These are phyloP conservation scores for Paramyrothecium roridum DNA, from an alignment of 2,329 filamentous ascomycete species.

Conservation along the genomic window DNA sequence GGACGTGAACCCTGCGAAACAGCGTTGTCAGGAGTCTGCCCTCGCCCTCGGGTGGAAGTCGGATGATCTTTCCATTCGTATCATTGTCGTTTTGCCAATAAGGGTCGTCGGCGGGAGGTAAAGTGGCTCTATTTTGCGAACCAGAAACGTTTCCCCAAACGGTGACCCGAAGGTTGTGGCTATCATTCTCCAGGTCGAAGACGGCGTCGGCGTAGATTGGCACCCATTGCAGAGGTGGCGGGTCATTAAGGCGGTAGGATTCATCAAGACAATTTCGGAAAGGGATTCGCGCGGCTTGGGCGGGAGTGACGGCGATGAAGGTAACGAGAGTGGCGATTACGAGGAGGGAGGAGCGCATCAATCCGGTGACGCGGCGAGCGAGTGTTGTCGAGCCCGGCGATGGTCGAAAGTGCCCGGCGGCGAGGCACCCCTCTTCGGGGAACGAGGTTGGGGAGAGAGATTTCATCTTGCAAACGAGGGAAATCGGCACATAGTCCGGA, in stretches of 20 bases:
- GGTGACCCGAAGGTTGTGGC: conserved; percentile 69
- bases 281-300: conserved; percentile 62
- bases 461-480: background rate
- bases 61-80: conserved; percentile 73
- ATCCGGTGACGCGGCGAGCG: too few relatives aligned
- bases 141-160: conserved; percentile 92
- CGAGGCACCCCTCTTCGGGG: background rate
- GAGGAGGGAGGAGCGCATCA: conserved; percentile 7
- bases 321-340: conserved; percentile 34
- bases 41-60: conserved; percentile 41
- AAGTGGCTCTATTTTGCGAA: conserved; percentile 49
- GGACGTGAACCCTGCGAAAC: conserved; percentile 65
- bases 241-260: conserved; percentile 52
- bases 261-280: conserved; percentile 81
- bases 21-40: conserved; percentile 69
- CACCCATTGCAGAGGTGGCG: conserved; percentile 72
- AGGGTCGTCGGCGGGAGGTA: conserved; percentile 58
- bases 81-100: conserved; percentile 60
- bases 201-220: conserved; percentile 71
- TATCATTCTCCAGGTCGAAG: conserved; percentile 61
- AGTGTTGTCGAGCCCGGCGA: too few relatives aligned
- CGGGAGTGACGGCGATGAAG: conserved; percentile 35
- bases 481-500: background rate
- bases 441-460: background rate
- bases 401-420: conserved; percentile 6